phyloP scores from a whole-genome alignment of 2,329 filamentous ascomycete species.

The Dothiorella sarmentorum region DNA sequence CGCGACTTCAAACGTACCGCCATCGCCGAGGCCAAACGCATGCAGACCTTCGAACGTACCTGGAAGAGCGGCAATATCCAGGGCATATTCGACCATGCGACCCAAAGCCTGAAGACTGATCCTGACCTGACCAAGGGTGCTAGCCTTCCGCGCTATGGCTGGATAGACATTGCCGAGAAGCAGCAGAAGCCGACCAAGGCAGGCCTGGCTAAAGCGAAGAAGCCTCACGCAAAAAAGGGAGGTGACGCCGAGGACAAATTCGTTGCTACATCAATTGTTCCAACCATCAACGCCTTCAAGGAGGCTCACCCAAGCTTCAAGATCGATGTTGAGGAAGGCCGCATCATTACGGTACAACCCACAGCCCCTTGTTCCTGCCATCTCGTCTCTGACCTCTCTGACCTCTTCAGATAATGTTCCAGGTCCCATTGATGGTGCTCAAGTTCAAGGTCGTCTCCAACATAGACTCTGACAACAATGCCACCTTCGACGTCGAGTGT shows the following conservation, averaged over 20 bases:
- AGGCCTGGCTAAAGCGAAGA: conserved; percentile 20
- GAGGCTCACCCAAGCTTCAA: conserved; percentile 24
- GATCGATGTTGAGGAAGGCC: conserved; percentile 31
- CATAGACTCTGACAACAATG: conserved; percentile 26
- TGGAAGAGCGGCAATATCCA: conserved; percentile 40
- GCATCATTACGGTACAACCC: conserved; percentile 27
- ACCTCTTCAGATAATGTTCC: conserved; percentile 28
- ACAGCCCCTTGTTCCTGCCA: not conserved
- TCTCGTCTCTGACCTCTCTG: not conserved
- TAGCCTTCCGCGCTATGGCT: conserved; percentile 38
- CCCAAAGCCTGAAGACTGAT: conserved; percentile 36
- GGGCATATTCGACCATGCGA: conserved; percentile 32
- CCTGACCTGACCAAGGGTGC: conserved; percentile 35
- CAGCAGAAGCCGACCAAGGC: conserved; percentile 19
- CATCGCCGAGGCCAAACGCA: conserved; percentile 32
- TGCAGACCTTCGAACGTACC: conserved; percentile 35
- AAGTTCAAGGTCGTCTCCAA: conserved; percentile 31
- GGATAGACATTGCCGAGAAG: conserved; percentile 31
- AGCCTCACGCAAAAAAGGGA: conserved; percentile 17
- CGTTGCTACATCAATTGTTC: conserved; percentile 23
- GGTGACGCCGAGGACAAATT: conserved; percentile 19
- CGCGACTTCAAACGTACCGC: conserved; percentile 38
- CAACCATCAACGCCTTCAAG: conserved; percentile 27
- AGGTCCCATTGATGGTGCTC: conserved; percentile 25
- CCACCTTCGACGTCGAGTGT: conserved; percentile 32